Percentiles rank a stretch among this genome's conserved stretches.
These are phyloP conservation scores for Mortierella antarctica DNA, from an alignment of 192 early-diverging fungal genomes.

Conservation along the genomic window DNA sequence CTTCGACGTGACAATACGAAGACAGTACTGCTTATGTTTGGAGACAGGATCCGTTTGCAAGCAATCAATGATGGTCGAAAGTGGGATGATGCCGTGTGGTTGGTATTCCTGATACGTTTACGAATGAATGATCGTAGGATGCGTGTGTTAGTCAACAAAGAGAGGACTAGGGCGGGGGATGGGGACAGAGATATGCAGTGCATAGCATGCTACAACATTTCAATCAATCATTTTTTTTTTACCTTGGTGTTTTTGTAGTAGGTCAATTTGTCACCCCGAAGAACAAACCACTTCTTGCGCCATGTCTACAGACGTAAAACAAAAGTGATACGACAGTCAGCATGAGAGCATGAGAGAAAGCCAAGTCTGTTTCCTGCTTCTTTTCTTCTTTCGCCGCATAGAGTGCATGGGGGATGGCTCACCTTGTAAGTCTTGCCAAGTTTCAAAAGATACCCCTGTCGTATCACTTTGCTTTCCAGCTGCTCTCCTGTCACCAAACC, in stretches of 20 bases:
- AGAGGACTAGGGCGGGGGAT: background rate
- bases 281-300: constrained; percentile 74
- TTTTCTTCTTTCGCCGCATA: background rate
- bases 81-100: constrained; percentile 60
- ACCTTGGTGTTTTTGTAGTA: constrained; percentile 74
- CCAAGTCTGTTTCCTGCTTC: background rate
- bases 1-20: constrained; percentile 66
- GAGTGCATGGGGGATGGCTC: background rate
- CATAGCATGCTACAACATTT: background rate
- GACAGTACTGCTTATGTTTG: constrained; percentile 61
- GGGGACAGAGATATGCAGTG: background rate
- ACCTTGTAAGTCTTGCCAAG: constrained; percentile 65
- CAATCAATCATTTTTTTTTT: background rate
- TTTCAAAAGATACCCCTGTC: constrained; percentile 65
- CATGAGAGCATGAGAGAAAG: background rate
- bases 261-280: constrained; percentile 62
- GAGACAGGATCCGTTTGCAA: constrained; percentile 65
- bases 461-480: constrained; percentile 57
- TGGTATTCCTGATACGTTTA: constrained; percentile 56
- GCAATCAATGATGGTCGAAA: constrained; percentile 61
- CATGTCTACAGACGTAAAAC: constrained; percentile 53
- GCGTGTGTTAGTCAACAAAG: background rate
- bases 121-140: background rate
- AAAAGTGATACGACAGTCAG: background rate
- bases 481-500: constrained; percentile 55